phyloP scores from a whole-genome alignment of 2,329 filamentous ascomycete genomes.

The Exophiala aquamarina region DNA sequence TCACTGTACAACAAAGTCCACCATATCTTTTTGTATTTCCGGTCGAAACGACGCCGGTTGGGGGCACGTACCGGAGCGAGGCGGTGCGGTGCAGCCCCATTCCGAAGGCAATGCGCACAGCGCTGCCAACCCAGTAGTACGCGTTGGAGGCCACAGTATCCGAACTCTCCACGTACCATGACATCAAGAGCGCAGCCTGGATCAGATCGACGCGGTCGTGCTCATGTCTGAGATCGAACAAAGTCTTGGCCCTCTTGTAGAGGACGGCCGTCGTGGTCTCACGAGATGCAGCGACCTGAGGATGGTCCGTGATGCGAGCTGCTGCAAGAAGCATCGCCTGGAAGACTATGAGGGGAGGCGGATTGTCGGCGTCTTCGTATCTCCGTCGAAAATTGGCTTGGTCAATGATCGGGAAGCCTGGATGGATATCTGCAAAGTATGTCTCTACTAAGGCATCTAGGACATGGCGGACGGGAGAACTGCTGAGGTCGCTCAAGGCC shows the following conservation, averaged over 20 bases:
- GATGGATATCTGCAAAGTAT: slow-evolving; percentile 53
- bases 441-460: slow-evolving; percentile 48
- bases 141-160: slow-evolving; percentile 26
- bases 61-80: background rate
- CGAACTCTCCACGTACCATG: slow-evolving; percentile 27
- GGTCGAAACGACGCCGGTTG: background rate
- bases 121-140: slow-evolving; percentile 31
- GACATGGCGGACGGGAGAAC: slow-evolving; percentile 4
- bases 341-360: slow-evolving; percentile 29
- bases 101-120: slow-evolving; percentile 30
- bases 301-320: slow-evolving; percentile 28
- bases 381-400: slow-evolving; percentile 53
- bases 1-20: slow-evolving; percentile 10
- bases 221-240: slow-evolving; percentile 31
- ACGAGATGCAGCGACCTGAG: slow-evolving; percentile 25
- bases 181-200: slow-evolving; percentile 30
- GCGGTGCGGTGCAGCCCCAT: slow-evolving; percentile 28
- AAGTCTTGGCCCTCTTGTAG: slow-evolving; percentile 28
- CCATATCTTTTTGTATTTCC: slow-evolving; percentile 7
- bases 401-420: slow-evolving; percentile 54
- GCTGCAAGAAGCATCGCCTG: slow-evolving; percentile 31
- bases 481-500: slow-evolving; percentile 3
- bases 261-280: slow-evolving; percentile 26
- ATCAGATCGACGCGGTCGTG: slow-evolving; percentile 28
- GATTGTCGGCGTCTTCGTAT: slow-evolving; percentile 34